These are phyloP conservation scores for Cymodocea nodosa DNA, from an alignment of 116 monocot genomes.

Conservation along the genomic window DNA sequence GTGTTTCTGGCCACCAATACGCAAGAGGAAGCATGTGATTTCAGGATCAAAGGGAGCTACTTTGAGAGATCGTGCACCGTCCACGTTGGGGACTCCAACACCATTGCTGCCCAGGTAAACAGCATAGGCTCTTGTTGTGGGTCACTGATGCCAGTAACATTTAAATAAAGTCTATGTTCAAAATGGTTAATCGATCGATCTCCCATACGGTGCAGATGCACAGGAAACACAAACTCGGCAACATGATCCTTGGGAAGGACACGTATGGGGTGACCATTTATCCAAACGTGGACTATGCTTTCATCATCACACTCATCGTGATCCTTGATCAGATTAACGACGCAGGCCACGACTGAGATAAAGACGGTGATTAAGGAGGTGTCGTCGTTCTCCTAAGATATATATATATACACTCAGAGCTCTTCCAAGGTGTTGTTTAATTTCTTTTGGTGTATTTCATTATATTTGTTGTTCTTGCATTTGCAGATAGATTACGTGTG, in stretches of 20 bases:
- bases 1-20: constrained; percentile 41
- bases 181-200: too few species aligned
- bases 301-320: constrained; percentile 18
- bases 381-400: too few species aligned
- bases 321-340: constrained; percentile 16
- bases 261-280: constrained; percentile 31
- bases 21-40: constrained; percentile 21
- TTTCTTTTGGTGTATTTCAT: too few species aligned
- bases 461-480: too few species aligned
- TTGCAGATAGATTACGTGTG: too few species aligned
- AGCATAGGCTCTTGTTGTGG: too few species aligned
- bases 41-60: constrained; percentile 34
- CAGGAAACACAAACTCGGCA: constrained; percentile 17
- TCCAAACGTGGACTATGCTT: constrained; percentile 46
- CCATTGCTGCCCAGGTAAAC: too few species aligned
- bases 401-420: too few species aligned
- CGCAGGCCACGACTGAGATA: background rate
- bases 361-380: too few species aligned
- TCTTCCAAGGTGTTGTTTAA: too few species aligned
- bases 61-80: background rate
- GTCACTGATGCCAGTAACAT: too few species aligned
- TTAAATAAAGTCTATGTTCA: too few species aligned
- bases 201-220: constrained; percentile 25
- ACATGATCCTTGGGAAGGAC: constrained; percentile 30
- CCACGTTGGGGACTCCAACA: background rate